phyloP scores from a whole-genome alignment of 192 early-diverging fungal species.

The Chytriomyces hyalinus region DNA sequence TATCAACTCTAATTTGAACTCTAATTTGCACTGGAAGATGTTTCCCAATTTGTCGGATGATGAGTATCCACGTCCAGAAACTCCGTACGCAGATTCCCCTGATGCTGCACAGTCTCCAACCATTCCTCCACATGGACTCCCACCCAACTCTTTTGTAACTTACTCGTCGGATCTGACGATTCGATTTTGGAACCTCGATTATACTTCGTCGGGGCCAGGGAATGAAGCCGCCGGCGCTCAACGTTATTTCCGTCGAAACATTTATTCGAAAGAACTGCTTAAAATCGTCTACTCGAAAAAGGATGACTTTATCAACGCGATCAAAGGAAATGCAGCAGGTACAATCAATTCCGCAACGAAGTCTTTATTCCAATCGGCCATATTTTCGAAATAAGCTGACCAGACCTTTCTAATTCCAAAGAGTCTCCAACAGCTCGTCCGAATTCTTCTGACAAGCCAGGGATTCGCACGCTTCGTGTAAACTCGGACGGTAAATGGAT shows the following conservation, averaged over 20 bases:
- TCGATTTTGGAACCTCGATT: slow-evolving; percentile 78
- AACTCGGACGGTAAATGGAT: slow-evolving; percentile 67
- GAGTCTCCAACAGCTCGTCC: background rate
- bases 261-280: slow-evolving; percentile 64
- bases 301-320: slow-evolving; percentile 34
- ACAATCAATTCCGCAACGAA: too few relatives aligned
- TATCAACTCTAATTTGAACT: background rate
- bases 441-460: slow-evolving; percentile 50
- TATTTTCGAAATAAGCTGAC: too few relatives aligned
- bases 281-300: slow-evolving; percentile 65
- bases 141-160: slow-evolving; percentile 71
- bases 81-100: background rate
- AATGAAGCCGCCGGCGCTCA: slow-evolving; percentile 23
- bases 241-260: slow-evolving; percentile 56
- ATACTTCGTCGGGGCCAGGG: background rate
- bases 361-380: too few relatives aligned
- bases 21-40: slow-evolving; percentile 38
- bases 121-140: slow-evolving; percentile 38
- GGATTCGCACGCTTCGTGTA: slow-evolving; percentile 71
- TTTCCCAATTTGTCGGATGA: slow-evolving; percentile 31
- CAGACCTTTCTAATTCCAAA: background rate
- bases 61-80: background rate
- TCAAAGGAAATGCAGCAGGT: background rate
- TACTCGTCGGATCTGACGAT: slow-evolving; percentile 80
- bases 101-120: slow-evolving; percentile 3